Base-by-base conservation (phyloP, 306 rosid genomes). In the Bauhinia variegata region DNA sequence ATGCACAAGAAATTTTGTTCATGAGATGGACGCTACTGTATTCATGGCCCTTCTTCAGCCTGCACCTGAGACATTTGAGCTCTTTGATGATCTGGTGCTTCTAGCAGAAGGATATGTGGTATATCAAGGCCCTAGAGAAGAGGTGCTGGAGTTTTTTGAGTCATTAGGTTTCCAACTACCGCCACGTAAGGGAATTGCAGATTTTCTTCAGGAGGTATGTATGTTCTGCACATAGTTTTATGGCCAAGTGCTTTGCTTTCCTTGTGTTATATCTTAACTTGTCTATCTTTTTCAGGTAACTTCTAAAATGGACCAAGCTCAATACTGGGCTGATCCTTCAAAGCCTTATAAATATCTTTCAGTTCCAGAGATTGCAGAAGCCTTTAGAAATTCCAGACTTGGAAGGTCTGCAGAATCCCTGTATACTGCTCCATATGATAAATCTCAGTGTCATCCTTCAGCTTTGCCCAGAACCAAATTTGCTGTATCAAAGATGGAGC, bases 21-120 rank as follows among this genome's bases (percentile, higher is more conserved):
- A 89, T 85, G 79, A 75, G 60, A 89, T 87, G 96, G 89, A 87
- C 14, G 97, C 86, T 15, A 92, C 97, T 0, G 83, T 92, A 4
- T 63, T 92, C 3, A 63, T 92, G 85, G 88, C 96, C 71, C 96
- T 92, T 33, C 91, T 92, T 78, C 97, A 92, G 79, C 97, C 97
- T 46, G 95, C 97, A 12, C 97, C 97, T 0, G 96, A 89, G 79
- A 92, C 92, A 72, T 92, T 87, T 75, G 95, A 92, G 7, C 79
- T 87, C 62, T 92, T 92, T 71, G 96, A 92, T 80, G 97, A 92
- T 80, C 64, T 92, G 46, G 33, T 92, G 50, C 83, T 92, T 14
- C 50, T 87, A 54, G 77, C 97, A 39, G 97, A 89, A 67, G 92
- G 96, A 15, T 49, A 87, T 49, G 60, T 87, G 37, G 91, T 87